Conservation (phyloP, 352 stramenopile genomes). For the Phytophthora chlamydospora region DNA sequence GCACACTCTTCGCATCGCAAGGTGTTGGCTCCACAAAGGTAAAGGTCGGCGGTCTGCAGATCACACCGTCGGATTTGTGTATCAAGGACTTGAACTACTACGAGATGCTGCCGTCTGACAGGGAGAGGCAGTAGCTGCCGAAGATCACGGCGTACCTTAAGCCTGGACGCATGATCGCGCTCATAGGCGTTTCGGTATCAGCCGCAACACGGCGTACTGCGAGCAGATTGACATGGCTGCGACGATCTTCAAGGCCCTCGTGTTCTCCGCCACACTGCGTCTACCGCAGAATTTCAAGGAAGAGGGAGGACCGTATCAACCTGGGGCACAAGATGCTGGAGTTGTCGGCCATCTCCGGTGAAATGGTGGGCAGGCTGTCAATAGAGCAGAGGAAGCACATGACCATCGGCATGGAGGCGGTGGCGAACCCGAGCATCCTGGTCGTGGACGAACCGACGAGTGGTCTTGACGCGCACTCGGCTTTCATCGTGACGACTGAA, state of each 20-base stretch:
- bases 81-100: constrained; percentile 57
- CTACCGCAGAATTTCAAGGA: constrained; percentile 55
- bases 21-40: constrained; percentile 10
- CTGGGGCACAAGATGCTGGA: constrained; percentile 66
- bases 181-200: constrained; percentile 86
- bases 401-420: constrained; percentile 92
- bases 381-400: constrained; percentile 94
- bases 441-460: constrained; percentile 94
- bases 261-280: constrained; percentile 91
- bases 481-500: constrained; percentile 87
- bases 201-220: constrained; percentile 90
- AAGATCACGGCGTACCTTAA: constrained; percentile 56
- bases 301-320: constrained; percentile 44
- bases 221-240: constrained; percentile 91
- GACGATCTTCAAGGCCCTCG: constrained; percentile 89
- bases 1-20: constrained; percentile 28
- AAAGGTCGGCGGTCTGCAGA: constrained; percentile 38
- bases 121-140: constrained; percentile 51
- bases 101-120: constrained; percentile 55
- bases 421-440: constrained; percentile 92
- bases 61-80: constrained; percentile 48
- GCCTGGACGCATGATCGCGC: constrained; percentile 67
- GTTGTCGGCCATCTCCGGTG: constrained; percentile 36
- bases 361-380: constrained; percentile 55
- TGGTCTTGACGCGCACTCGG: constrained; percentile 88